Evolutionary conservation across 73 alveolate species (phyloP), one percentile per base, ranked within the genome.

Genomic region (Uronychia setigera): DNA sequence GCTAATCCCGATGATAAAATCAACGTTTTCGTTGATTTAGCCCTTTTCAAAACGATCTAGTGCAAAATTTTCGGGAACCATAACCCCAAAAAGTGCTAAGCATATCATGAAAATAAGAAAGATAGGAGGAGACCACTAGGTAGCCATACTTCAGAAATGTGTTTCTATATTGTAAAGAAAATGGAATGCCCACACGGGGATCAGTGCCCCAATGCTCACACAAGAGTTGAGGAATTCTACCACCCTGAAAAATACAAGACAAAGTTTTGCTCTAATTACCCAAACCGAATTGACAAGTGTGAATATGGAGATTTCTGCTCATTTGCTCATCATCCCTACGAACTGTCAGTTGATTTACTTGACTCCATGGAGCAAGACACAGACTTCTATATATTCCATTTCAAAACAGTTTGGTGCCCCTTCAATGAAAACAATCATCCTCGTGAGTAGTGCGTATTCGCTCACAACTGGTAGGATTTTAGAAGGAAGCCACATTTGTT

Each of bases 341-440:
- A 93, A 74, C 85, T 93, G 19, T 80, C 81, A 0, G 83, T 93
- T 0, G 96, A 92, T 32, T 58, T 87, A 27, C 81, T 91, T 27
- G 97, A 95, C 79, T 86, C 93, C 78, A 86, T 91, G 81, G 92
- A 67, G 76, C 88, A 89, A 27, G 97, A 94, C 76, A 88, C 83
- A 34, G 97, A 94, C 84, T 94, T 94, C 85, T 95, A 83, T 76
- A 87, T 96, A 94, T 92, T 93, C 93, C 94, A 96, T 82, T 97
- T 92, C 93, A 97, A 97, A 90, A 97, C 99, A 13, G 98, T 96
- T 26, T 97, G 99, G 99, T 97, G 99, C 77, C 99, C 99, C 28
- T 95, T 78, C 74, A 93, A 87, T 80, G 92, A 87, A 35, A 84
- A 88, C 19, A 79, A 87, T 33, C 93, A 87, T 79, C 83, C 80